These are phyloP conservation scores for Populus euphratica DNA, from an alignment of 345 rosid genomes.

Conservation along the genomic window DNA sequence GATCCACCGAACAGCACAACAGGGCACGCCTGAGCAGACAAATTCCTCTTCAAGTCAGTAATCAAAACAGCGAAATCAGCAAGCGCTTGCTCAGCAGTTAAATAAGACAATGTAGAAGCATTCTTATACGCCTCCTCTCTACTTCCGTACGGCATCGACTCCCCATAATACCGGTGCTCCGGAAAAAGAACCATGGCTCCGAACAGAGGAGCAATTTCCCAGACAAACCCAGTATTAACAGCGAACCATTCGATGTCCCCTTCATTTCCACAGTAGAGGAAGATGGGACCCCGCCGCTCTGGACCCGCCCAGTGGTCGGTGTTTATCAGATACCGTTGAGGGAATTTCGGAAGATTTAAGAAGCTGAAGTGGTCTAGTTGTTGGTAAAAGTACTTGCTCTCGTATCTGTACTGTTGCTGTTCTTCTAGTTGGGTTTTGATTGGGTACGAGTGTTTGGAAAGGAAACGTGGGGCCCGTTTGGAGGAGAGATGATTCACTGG, in stretches of 20 bases:
- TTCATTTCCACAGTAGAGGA: constrained; percentile 83
- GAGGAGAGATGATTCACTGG: constrained; percentile 4
- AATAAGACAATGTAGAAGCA: constrained; percentile 57
- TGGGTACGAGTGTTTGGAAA: constrained; percentile 22
- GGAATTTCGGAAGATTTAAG: constrained; percentile 51
- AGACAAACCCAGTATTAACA: constrained; percentile 62
- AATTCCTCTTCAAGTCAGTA: constrained; percentile 66
- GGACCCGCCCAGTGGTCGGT: constrained; percentile 67
- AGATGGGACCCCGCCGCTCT: constrained; percentile 56
- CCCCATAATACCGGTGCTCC: constrained; percentile 88
- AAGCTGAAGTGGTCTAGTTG: constrained; percentile 81
- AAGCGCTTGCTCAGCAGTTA: constrained; percentile 90
- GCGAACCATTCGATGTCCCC: constrained; percentile 91
- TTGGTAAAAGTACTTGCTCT: constrained; percentile 58
- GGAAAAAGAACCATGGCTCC: constrained; percentile 82
- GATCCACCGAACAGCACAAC: constrained; percentile 95
- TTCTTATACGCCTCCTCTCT: constrained; percentile 65
- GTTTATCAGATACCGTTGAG: constrained; percentile 64
- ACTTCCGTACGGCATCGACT: constrained; percentile 71
- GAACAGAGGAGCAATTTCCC: constrained; percentile 77
- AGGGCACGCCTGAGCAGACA: constrained; percentile 79
- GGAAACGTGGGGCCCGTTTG: constrained; percentile 40
- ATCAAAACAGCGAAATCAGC: constrained; percentile 79
- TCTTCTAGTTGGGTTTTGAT: constrained; percentile 8
- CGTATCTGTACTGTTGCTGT: constrained; percentile 41